Conservation (phyloP, 305 asterid genomes). For the Lippia alba region DNA sequence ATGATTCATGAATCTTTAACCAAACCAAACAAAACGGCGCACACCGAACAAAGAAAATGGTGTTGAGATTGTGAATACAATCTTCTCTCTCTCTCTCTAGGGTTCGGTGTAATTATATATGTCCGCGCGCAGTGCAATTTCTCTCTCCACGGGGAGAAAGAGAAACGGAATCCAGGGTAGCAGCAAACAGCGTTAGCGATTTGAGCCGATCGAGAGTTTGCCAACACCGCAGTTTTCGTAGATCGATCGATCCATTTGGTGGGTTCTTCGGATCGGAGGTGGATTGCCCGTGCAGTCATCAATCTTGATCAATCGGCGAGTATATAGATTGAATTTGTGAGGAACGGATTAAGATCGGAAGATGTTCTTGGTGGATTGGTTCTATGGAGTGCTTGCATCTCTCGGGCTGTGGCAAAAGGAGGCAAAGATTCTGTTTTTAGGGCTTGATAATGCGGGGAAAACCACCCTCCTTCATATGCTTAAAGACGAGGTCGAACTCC, state of each 20-base stretch:
- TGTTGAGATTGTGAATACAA: not conserved
- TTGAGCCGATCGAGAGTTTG: constrained; percentile 48
- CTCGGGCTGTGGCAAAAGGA: constrained; percentile 94
- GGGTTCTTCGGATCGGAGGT: constrained; percentile 42
- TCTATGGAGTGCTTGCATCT: constrained; percentile 84
- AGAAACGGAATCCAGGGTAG: not conserved
- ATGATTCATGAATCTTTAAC: not conserved
- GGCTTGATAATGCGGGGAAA: constrained; percentile 94
- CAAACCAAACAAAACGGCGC: not conserved
- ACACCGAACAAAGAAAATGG: not conserved
- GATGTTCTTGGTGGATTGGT: constrained; percentile 94
- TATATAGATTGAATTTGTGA: not conserved
- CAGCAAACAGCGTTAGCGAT: constrained; percentile 29
- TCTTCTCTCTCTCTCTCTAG: constrained; percentile 7
- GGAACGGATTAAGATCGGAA: constrained; percentile 11
- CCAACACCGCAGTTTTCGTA: constrained; percentile 35
- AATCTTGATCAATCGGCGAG: not conserved
- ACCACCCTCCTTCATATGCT: constrained; percentile 96
- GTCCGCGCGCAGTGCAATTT: not conserved
- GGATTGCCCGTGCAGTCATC: constrained; percentile 11
- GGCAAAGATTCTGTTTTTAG: constrained; percentile 88
- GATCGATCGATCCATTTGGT: constrained; percentile 39
- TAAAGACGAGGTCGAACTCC: constrained; percentile 77
- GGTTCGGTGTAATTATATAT: constrained; percentile 7
- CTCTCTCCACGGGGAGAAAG: constrained; percentile 13